These are phyloP conservation scores for Camelina hispida DNA, from an alignment of 345 rosid genomes.

Conservation along the genomic window DNA sequence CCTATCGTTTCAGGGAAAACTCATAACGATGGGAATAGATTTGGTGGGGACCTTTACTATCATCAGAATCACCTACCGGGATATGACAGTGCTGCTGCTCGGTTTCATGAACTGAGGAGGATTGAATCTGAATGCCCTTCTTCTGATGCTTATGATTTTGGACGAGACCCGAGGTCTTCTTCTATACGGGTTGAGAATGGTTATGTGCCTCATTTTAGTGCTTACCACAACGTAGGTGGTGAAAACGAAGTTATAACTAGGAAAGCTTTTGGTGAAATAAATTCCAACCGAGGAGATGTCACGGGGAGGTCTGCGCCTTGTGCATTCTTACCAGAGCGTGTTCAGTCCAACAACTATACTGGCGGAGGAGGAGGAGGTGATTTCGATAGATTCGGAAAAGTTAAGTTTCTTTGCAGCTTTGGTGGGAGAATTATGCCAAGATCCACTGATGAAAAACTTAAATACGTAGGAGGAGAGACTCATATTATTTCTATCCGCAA, in stretches of 20 bases:
- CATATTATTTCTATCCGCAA: conserved; percentile 58
- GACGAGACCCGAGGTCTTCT: conserved; percentile 47
- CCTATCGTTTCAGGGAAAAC: conserved; percentile 28
- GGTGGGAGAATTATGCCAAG: conserved; percentile 72
- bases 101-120: conserved; percentile 61
- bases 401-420: conserved; percentile 70
- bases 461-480: conserved; percentile 76
- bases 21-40: conserved; percentile 40
- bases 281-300: conserved; percentile 45
- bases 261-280: conserved; percentile 55
- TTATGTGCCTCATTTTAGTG: conserved; percentile 46
- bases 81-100: conserved; percentile 52
- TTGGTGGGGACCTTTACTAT: conserved; percentile 42
- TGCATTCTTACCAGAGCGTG: conserved; percentile 38
- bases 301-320: conserved; percentile 42
- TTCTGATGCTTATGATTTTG: conserved; percentile 56
- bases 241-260: conserved; percentile 44
- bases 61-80: conserved; percentile 51
- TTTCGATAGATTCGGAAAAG: conserved; percentile 48
- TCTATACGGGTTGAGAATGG: conserved; percentile 49
- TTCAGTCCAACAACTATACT: conserved; percentile 42
- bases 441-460: conserved; percentile 69
- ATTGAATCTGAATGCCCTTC: conserved; percentile 58
- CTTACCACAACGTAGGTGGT: conserved; percentile 44
- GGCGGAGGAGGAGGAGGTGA: conserved; percentile 36